Evolutionary conservation across 2,329 filamentous ascomycete genomes (phyloP).

Genomic region (Trichoderma citrinoviride): DNA sequence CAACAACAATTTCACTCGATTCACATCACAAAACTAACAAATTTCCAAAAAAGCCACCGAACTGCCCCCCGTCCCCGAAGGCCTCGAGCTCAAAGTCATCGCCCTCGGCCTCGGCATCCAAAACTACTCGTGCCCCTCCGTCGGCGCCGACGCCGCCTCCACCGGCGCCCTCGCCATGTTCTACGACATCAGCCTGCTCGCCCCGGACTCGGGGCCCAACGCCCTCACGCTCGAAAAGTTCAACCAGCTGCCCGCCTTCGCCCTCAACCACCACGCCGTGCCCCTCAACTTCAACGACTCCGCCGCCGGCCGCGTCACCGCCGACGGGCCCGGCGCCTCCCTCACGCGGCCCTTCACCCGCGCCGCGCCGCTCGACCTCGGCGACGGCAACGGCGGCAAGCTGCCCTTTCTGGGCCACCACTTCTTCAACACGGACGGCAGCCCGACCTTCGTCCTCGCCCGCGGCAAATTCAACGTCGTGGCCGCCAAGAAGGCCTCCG

Average conservation of each 20-base stretch:
- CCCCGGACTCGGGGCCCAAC: constrained; percentile 42
- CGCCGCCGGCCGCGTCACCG: constrained; percentile 30
- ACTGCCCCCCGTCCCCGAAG: constrained; percentile 43
- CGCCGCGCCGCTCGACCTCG: constrained; percentile 40
- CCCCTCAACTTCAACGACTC: constrained; percentile 48
- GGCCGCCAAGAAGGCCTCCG: constrained; percentile 48
- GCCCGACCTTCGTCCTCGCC: constrained; percentile 60
- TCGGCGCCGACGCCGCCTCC: constrained; percentile 37
- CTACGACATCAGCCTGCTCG: constrained; percentile 55
- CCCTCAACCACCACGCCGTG: constrained; percentile 42
- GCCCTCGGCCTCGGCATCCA: constrained; percentile 64
- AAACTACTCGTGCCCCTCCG: constrained; percentile 62
- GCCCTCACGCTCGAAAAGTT: constrained; percentile 43
- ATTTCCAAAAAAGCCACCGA: constrained; percentile 39
- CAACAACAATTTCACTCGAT: constrained; percentile 9
- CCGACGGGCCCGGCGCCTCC: constrained; percentile 42
- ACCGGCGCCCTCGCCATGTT: constrained; percentile 58
- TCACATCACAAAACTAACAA: constrained; percentile 20
- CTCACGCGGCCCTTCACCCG: constrained; percentile 45
- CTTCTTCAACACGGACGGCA: constrained; percentile 57
- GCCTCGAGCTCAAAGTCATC: constrained; percentile 50
- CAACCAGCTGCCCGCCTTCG: constrained; percentile 39
- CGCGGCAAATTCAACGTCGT: constrained; percentile 39
- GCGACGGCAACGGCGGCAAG: constrained; percentile 34
- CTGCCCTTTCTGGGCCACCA: constrained; percentile 59